phyloP scores from a whole-genome alignment of 345 rosid genomes.

The Gossypium australe region DNA sequence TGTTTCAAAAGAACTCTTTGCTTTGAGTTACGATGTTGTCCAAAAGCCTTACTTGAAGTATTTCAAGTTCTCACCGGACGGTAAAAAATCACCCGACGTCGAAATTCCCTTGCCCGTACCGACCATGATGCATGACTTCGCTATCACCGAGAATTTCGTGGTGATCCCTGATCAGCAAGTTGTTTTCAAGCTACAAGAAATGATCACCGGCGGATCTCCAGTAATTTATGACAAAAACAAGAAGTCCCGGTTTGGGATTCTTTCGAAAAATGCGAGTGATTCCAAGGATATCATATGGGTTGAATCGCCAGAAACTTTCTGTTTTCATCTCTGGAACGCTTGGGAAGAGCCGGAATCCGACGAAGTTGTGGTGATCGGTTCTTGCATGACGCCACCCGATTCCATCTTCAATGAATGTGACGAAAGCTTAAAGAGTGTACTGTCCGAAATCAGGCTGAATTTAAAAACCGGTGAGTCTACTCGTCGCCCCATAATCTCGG shows the following conservation, averaged over 20 bases:
- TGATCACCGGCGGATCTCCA: conserved; percentile 86
- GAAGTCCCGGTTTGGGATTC: conserved; percentile 67
- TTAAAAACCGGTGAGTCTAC: conserved; percentile 74
- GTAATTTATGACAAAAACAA: conserved; percentile 76
- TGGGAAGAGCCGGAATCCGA: conserved; percentile 87
- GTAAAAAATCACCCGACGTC: conserved; percentile 69
- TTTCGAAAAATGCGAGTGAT: conserved; percentile 45
- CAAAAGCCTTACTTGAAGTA: conserved; percentile 78
- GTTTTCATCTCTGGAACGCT: conserved; percentile 94
- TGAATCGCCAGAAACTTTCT: conserved; percentile 74
- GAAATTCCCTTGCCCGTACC: conserved; percentile 64
- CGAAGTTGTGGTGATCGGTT: conserved; percentile 86
- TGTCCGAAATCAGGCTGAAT: conserved; percentile 83
- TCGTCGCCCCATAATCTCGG: conserved; percentile 53
- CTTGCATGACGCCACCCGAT: conserved; percentile 98
- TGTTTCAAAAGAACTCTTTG: conserved; percentile 56
- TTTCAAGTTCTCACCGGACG: conserved; percentile 59
- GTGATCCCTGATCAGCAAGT: conserved; percentile 94
- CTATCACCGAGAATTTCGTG: conserved; percentile 73
- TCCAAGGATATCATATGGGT: conserved; percentile 68
- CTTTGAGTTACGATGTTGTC: conserved; percentile 77
- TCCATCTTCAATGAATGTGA: conserved; percentile 92
- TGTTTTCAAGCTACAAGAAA: conserved; percentile 76
- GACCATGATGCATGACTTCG: conserved; percentile 96
- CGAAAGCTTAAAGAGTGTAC: conserved; percentile 63